These are phyloP conservation scores for Uronychia binucleata DNA, from an alignment of 73 alveolate species.

Conservation along the genomic window DNA sequence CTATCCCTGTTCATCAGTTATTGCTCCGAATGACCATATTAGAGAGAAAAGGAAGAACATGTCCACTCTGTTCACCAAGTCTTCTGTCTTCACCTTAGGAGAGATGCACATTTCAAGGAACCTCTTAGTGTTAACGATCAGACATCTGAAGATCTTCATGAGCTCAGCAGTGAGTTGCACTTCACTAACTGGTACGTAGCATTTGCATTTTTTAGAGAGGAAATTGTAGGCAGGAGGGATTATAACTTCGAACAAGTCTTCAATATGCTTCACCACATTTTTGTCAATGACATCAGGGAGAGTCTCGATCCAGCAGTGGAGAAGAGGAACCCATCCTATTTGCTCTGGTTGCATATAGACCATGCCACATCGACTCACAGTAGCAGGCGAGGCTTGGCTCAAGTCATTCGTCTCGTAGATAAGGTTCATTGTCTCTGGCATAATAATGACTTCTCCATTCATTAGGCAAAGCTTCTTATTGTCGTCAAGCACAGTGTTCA, in stretches of 20 bases:
- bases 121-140: slow-evolving; percentile 2
- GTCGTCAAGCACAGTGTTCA: slow-evolving; percentile 97
- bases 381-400: slow-evolving; percentile 97
- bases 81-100: slow-evolving; percentile 69
- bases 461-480: slow-evolving; percentile 94
- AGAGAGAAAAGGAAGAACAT: slow-evolving; percentile 83
- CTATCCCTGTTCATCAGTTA: slow-evolving; percentile 82
- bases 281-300: slow-evolving; percentile 27
- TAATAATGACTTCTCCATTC: slow-evolving; percentile 93
- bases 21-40: slow-evolving; percentile 94
- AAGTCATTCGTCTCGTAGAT: slow-evolving; percentile 93
- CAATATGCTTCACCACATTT: slow-evolving; percentile 31
- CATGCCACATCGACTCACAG: slow-evolving; percentile 99
- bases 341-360: slow-evolving; percentile 94
- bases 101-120: slow-evolving; percentile 52
- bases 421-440: slow-evolving; percentile 93
- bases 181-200: slow-evolving; percentile 20
- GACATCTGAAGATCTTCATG: slow-evolving; percentile 44
- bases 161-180: slow-evolving; percentile 12
- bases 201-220: slow-evolving; percentile 9
- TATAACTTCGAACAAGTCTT: slow-evolving; percentile 42
- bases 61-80: slow-evolving; percentile 81
- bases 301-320: slow-evolving; percentile 62
- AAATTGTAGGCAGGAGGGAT: slow-evolving; percentile 13
- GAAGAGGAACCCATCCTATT: slow-evolving; percentile 81